Evolutionary conservation across 2,329 filamentous ascomycete genomes (phyloP), one percentile per base, ranked within the genome.

Genomic region (Ascocoryne sarcoides): DNA sequence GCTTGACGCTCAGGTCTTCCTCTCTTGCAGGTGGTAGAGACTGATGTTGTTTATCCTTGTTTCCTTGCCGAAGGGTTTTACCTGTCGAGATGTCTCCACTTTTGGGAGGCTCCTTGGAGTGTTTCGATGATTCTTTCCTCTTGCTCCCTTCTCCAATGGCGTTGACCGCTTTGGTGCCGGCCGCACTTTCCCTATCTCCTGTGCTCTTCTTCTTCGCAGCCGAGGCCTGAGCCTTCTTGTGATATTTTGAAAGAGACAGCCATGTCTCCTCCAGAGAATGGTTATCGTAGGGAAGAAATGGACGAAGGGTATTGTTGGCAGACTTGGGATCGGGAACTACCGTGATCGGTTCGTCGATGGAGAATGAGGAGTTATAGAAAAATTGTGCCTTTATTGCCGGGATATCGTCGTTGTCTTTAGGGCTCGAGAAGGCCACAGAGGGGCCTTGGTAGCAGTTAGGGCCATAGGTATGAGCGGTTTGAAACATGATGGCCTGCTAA

Each of bases 311-410:
- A 26, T 73, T 70, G 52, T 73, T 79, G 23, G 69, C 62, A 40
- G 70, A 61, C 41, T 66, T 72, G 10, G 70, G 58, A 37, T 80
- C 64, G 64, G 71, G 61, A 9, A 69, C 64, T 1, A 82, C 75
- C 8, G 83, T 86, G n/a, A 94, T 71, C 17, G 86, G 86, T 56
- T 95, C 88, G 56, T 95, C 88, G 57, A 95, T 88, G 20, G 87
- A 82, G 36, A 90, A 73, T 10, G 79, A 68, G 9, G 87, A 92
- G 10, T 79, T 75, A 62, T 94, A 95, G 63, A 95, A 95, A 65
- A 87, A 95, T 48, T 87, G 84, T 16, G 82, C 72, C 21, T 71
- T 69, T 39, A 83, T 61, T 0, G 75, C 70, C 12, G 83, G 82
- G 17, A 74, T 68, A 39, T 65, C 67, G 54, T 48, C 61, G 55